Evolutionary conservation across 2,329 filamentous ascomycete genomes (phyloP), one percentile per base, ranked within the genome.

Genomic region (Xylaria sp.): DNA sequence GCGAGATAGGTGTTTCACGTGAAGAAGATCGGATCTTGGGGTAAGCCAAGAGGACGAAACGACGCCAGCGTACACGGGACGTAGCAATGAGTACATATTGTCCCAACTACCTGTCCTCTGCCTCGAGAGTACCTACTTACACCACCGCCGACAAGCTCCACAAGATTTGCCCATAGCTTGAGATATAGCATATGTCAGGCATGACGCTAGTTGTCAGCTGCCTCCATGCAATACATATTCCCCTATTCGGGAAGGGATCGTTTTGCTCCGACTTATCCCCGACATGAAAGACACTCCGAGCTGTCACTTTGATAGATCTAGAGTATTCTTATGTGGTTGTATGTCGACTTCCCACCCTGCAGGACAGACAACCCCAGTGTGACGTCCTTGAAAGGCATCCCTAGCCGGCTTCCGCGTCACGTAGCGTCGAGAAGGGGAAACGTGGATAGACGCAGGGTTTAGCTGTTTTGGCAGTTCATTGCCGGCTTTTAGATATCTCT

Each of bases 21-120:
- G 60, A 38, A 44, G 31, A 63, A 44, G 31, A 63, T 58, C 61
- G 15, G 42, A 49, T 63, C 53, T 58, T 58, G 51, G 61, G 36
- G 51, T 62, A 59, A 49, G 54, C 62, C 57, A 59, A 59, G 44
- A 33, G 10, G 10, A 53, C 15, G 26, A n/a, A 58, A 36, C 54
- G 31, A 44, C 42, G 44, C 62, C 53, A 48, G 33, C 33, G 26
- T 36, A n/a, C 15, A 10, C 42, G 15, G 17, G 40, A 58, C 57
- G 15, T n/a, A 59, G 23, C 26, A 23, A 58, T 5, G 38, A 59
- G 17, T 17, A 59, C 40, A 31, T 59, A 49, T 23, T 9, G 17
- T 44, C n/a, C n/a, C 36, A 58, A 38, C 33, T 15, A 38, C 26
- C 33, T 15, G 4, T 54, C 51, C 28, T 38, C 11, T 11, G 36